Evolutionary conservation across 1,284 basidiomycete genomes (phyloP).

Genomic region (Ustilago bromivora): DNA sequence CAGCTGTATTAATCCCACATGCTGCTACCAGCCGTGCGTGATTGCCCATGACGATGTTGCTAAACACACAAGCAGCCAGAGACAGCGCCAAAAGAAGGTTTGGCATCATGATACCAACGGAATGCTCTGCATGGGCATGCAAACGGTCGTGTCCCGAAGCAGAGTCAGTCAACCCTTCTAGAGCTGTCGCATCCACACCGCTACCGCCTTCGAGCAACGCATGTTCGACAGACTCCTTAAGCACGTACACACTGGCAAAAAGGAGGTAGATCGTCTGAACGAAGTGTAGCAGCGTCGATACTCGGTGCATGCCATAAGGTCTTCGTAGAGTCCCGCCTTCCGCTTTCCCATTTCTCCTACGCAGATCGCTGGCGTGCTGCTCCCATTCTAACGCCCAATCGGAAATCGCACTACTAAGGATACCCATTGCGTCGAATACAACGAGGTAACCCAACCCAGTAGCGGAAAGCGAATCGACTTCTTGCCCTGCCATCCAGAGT

Average conservation of each 20-base stretch:
- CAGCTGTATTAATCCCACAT: slow-evolving; percentile 64
- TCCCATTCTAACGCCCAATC: slow-evolving; percentile 49
- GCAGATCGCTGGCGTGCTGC: slow-evolving; percentile 41
- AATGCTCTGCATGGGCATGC: slow-evolving; percentile 54
- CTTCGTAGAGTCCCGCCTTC: slow-evolving; percentile 30
- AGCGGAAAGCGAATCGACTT: slow-evolving; percentile 84
- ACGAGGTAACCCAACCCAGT: slow-evolving; percentile 95
- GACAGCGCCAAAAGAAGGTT: slow-evolving; percentile 47
- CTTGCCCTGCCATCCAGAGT: slow-evolving; percentile 92
- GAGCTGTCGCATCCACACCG: background rate
- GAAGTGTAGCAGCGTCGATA: slow-evolving; percentile 84
- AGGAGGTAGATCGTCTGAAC: slow-evolving; percentile 88
- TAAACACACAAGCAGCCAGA: slow-evolving; percentile 49
- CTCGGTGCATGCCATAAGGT: slow-evolving; percentile 76
- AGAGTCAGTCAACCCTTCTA: slow-evolving; percentile 23
- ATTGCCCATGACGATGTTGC: slow-evolving; percentile 63
- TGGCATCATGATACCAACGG: slow-evolving; percentile 55
- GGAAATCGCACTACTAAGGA: slow-evolving; percentile 47
- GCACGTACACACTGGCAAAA: slow-evolving; percentile 90
- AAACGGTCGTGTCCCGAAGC: slow-evolving; percentile 47
- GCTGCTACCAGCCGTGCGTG: slow-evolving; percentile 64
- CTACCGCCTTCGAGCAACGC: slow-evolving; percentile 61
- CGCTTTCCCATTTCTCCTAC: slow-evolving; percentile 24
- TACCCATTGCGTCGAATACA: slow-evolving; percentile 83
- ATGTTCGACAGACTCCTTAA: slow-evolving; percentile 83